Evolutionary conservation across 139 green algal species (phyloP).

Genomic region (Chlamydomonas applanata): DNA sequence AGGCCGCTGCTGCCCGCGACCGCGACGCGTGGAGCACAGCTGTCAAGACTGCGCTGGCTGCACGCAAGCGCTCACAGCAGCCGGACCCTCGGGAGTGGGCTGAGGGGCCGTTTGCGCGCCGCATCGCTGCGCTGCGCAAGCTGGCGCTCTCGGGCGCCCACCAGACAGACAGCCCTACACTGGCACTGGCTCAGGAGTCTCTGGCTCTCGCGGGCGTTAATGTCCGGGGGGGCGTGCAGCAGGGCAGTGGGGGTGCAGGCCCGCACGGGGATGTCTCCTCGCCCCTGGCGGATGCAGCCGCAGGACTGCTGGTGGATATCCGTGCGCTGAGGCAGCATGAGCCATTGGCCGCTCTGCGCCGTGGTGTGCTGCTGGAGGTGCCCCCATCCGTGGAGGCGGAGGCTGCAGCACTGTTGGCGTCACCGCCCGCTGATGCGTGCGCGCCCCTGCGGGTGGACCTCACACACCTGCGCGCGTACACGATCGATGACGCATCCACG

Average conservation of each 20-base stretch:
- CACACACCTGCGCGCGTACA: conserved; percentile 56
- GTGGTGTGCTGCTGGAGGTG: conserved; percentile 36
- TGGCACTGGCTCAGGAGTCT: neutral
- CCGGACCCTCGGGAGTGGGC: conserved; percentile 34
- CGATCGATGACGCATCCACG: conserved; percentile 81
- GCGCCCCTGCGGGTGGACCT: conserved; percentile 56
- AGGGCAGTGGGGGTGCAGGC: neutral
- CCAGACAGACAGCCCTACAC: neutral
- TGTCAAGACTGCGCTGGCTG: conserved; percentile 1
- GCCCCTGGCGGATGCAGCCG: conserved; percentile 23
- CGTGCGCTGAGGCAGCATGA: conserved; percentile 60
- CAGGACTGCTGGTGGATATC: conserved; percentile 47
- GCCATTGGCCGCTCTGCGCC: conserved; percentile 46
- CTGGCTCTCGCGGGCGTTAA: neutral
- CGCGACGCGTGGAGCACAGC: conserved; percentile 13
- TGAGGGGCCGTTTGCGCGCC: conserved; percentile 30
- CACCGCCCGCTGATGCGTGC: conserved; percentile 56
- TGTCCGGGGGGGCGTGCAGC: neutral
- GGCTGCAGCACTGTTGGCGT: conserved; percentile 31
- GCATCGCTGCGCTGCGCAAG: conserved; percentile 33
- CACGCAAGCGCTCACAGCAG: conserved; percentile 5
- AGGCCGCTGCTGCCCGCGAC: conserved; percentile 12
- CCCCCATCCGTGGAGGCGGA: conserved; percentile 22
- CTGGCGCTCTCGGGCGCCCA: neutral
- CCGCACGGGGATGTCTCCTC: no score